These are phyloP conservation scores for Setaria italica DNA, from an alignment of 202 grass and related monocot species.

Conservation along the genomic window DNA sequence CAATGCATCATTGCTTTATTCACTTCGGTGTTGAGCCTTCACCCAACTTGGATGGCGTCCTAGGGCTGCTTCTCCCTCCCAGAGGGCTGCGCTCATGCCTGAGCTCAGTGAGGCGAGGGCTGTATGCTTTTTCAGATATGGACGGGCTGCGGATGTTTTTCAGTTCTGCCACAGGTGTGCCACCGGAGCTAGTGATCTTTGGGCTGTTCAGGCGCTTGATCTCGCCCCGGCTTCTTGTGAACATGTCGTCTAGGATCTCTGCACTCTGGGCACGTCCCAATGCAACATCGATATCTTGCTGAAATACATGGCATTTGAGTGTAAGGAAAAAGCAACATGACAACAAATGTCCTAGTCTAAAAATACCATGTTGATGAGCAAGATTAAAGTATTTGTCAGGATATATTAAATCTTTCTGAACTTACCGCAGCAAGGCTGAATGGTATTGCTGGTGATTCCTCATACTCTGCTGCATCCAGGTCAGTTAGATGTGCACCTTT, in stretches of 20 bases:
- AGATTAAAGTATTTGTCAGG: not conserved
- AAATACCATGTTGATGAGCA: slow-evolving; percentile 6
- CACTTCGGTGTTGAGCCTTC: slow-evolving; percentile 53
- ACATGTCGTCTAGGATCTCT: slow-evolving; percentile 87
- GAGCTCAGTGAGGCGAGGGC: slow-evolving; percentile 67
- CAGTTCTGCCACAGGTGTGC: slow-evolving; percentile 67
- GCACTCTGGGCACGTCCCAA: slow-evolving; percentile 57
- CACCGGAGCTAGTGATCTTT: slow-evolving; percentile 87
- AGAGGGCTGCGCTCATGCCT: slow-evolving; percentile 69
- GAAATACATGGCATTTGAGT: slow-evolving; percentile 23
- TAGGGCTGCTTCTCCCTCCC: slow-evolving; percentile 59
- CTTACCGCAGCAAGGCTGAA: slow-evolving; percentile 72
- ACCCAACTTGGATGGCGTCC: slow-evolving; percentile 67
- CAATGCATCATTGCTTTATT: slow-evolving; percentile 18
- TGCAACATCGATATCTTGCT: slow-evolving; percentile 69
- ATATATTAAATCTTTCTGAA: slow-evolving; percentile 28
- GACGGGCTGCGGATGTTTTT: slow-evolving; percentile 71
- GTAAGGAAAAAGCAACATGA: slow-evolving; percentile 31
- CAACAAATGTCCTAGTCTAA: not conserved
- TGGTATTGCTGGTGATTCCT: slow-evolving; percentile 88
- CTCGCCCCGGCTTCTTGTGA: slow-evolving; percentile 94
- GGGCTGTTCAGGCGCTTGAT: slow-evolving; percentile 91
- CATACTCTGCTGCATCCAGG: slow-evolving; percentile 86
- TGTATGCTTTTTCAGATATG: slow-evolving; percentile 79
- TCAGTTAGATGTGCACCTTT: slow-evolving; percentile 95